These are phyloP conservation scores for Dunaliella primolecta DNA, from an alignment of 139 green algal genomes.

Conservation along the genomic window DNA sequence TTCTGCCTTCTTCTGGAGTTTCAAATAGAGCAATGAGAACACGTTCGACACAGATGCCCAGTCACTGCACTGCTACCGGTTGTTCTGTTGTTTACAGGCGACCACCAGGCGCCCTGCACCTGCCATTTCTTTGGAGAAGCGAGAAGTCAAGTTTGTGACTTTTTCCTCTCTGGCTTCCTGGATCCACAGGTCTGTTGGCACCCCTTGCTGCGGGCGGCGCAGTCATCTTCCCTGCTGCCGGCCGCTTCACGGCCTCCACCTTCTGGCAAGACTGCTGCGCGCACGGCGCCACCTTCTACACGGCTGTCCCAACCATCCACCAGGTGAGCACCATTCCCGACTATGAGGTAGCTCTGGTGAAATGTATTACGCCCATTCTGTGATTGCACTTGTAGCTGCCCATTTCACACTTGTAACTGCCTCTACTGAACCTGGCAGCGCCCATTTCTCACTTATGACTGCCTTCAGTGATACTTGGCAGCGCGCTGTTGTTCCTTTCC, in stretches of 20 bases:
- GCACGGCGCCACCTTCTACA: conserved; percentile 80
- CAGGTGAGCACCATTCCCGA: conserved; percentile 36
- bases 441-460: background rate
- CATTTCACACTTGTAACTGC: background rate
- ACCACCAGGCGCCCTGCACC: no score
- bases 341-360: background rate
- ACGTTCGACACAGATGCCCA: no score
- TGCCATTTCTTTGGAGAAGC: no score
- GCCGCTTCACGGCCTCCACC: conserved; percentile 54
- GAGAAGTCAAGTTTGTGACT: no score
- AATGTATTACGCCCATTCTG: no score
- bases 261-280: conserved; percentile 72
- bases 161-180: no score
- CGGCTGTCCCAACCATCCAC: conserved; percentile 87
- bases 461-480: conserved; percentile 1
- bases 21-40: no score
- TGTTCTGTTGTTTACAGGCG: no score
- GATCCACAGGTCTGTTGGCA: conserved; percentile 55
- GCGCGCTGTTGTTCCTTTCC: no score
- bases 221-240: conserved; percentile 19
- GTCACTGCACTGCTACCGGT: no score
- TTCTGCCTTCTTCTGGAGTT: no score
- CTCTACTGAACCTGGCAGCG: background rate
- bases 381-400: background rate
- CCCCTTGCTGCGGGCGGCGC: conserved; percentile 55